A percentile compares a stretch with the other conserved stretches of the same genome.
Evolutionary conservation across 2,329 filamentous ascomycete genomes (phyloP).

Genomic region (Orbilia oligospora): DNA sequence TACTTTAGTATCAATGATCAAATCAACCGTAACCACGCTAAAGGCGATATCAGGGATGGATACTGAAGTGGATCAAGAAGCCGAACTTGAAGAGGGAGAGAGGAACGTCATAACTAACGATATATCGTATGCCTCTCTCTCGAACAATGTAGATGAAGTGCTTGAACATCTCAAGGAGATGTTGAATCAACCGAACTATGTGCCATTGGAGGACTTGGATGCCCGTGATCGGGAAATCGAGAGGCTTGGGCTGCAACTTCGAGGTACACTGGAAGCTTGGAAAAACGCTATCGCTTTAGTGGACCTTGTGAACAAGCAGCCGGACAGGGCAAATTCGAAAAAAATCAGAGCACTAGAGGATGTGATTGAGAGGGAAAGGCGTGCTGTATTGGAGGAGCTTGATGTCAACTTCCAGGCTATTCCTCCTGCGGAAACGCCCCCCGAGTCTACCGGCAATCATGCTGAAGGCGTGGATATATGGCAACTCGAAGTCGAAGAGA

Average conservation of each 20-base stretch:
- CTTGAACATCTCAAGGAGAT: slow-evolving; percentile 85
- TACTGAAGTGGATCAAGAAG: slow-evolving; percentile 64
- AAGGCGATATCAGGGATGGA: slow-evolving; percentile 77
- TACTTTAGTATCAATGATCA: slow-evolving; percentile 79
- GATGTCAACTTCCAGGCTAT: slow-evolving; percentile 63
- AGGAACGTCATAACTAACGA: slow-evolving; percentile 68
- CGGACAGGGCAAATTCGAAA: slow-evolving; percentile 80
- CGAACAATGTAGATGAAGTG: slow-evolving; percentile 80
- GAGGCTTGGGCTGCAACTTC: slow-evolving; percentile 85
- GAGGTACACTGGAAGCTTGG: slow-evolving; percentile 93
- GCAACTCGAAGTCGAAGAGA: slow-evolving; percentile 65
- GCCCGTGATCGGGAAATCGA: slow-evolving; percentile 92
- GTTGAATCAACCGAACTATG: slow-evolving; percentile 95
- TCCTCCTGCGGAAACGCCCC: slow-evolving; percentile 16
- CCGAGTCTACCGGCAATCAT: slow-evolving; percentile 69
- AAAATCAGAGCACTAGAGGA: slow-evolving; percentile 68
- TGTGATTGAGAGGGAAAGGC: slow-evolving; percentile 74
- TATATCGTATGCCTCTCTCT: slow-evolving; percentile 78
- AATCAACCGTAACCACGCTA: slow-evolving; percentile 79
- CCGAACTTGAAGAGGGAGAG: slow-evolving; percentile 65
- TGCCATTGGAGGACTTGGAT: slow-evolving; percentile 93
- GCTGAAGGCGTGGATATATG: slow-evolving; percentile 72
- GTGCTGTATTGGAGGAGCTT: slow-evolving; percentile 75
- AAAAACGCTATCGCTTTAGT: slow-evolving; percentile 90
- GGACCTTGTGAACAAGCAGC: slow-evolving; percentile 88